Evolutionary conservation across 2,329 filamentous ascomycete species (phyloP), one percentile per base, ranked within the genome.

Genomic region (Tothia fuscella): DNA sequence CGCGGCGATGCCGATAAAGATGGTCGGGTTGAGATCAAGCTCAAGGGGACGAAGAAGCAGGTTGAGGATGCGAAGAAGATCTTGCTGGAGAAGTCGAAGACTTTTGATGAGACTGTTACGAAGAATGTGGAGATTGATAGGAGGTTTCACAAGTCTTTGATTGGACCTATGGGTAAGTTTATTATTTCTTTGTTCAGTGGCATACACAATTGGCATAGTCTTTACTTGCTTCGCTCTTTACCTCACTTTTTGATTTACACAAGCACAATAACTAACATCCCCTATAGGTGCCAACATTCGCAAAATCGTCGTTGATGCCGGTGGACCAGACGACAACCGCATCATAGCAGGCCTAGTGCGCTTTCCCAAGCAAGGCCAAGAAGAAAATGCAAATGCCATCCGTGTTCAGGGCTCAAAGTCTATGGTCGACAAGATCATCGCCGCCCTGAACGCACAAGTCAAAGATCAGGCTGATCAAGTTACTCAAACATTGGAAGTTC

Each of bases 21-120:
- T 37, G 74, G 78, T 7, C 72, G 79, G 46, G 86, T 91, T 12
- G 84, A 94, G 53, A 89, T 98, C 55, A 80, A 78, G 58, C 76
- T 98, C 61, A 93, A 87, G 72, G 91, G 91, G 42, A 93, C 86
- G 19, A 91, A 93, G 67, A 70, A 82, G 50, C 82, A 91, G 57
- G 91, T 98, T 38, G 80, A 87, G 37, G 82, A 88, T 51, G 89
- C 91, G 4, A 91, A 91, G 74, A 91, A 91, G 66, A 66, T 91
- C 38, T 72, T 98, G 19, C 78, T 89, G 59, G 82, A 91, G 64
- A 87, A 88, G 65, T 81, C 82, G 42, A 80, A 80, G 47, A 71
- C 87, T 16, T 95, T 95, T 51, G 87, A 96, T 53, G 80, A 91
- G 49, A 94, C 85, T n/a, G 72, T 95, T 38, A 76, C 80, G 13